phyloP scores from a whole-genome alignment of 1,284 basidiomycete genomes.

The Fistulinella staudtii region DNA sequence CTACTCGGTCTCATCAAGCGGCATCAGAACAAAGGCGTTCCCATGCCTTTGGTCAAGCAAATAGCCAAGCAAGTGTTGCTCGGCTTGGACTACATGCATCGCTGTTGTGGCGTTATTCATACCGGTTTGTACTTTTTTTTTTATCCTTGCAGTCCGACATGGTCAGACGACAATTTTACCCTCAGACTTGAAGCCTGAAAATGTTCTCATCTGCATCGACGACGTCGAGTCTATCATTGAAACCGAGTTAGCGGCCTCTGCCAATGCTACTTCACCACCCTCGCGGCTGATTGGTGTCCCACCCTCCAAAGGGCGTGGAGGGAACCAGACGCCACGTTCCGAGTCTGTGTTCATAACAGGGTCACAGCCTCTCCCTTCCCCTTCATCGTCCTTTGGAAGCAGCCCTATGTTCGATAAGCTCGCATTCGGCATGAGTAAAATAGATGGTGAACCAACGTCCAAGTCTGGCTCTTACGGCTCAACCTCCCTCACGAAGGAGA shows the following conservation, averaged over 20 bases:
- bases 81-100: conserved; percentile 96
- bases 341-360: conserved; percentile 92
- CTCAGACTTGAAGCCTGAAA: conserved; percentile 93
- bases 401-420: conserved; percentile 86
- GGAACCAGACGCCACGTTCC: conserved; percentile 92
- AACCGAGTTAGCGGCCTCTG: conserved; percentile 69
- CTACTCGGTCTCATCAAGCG: conserved; percentile 97
- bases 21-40: conserved; percentile 92
- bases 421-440: conserved; percentile 89
- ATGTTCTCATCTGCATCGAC: conserved; percentile 96
- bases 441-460: conserved; percentile 42
- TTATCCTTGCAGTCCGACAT: too few species aligned
- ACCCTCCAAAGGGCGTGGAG: conserved; percentile 91
- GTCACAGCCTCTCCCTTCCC: conserved; percentile 86
- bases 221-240: conserved; percentile 94
- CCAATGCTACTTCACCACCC: conserved; percentile 49
- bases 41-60: conserved; percentile 91
- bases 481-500: conserved; percentile 20
- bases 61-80: conserved; percentile 96
- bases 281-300: conserved; percentile 91
- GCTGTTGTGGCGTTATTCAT: conserved; percentile 93
- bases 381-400: conserved; percentile 68
- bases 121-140: conserved; percentile 51
- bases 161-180: conserved; percentile 8
- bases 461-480: conserved; percentile 26